Evolutionary conservation across 805 yeast genomes (phyloP).

Genomic region (Candida methanosorbosa): DNA sequence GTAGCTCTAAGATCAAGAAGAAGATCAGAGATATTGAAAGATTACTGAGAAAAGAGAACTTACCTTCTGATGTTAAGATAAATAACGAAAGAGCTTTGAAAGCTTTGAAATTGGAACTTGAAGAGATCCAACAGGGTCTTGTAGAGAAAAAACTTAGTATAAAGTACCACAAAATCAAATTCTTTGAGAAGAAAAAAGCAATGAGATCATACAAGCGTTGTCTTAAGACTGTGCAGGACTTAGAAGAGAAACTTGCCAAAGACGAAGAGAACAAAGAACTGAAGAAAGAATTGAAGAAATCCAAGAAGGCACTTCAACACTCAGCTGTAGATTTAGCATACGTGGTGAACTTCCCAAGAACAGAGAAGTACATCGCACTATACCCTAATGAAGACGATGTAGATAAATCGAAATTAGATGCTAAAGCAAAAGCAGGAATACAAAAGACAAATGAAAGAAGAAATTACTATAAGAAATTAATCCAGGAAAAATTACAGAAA

Average conservation of each 20-base stretch:
- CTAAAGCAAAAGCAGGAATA: conserved; percentile 33
- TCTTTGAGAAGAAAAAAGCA: conserved; percentile 86
- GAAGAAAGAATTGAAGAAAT: conserved; percentile 23
- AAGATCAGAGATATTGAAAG: conserved; percentile 83
- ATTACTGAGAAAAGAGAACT: conserved; percentile 49
- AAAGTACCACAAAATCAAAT: conserved; percentile 88
- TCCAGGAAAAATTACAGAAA: conserved; percentile 42
- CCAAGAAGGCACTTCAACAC: conserved; percentile 43
- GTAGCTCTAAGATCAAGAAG: conserved; percentile 55
- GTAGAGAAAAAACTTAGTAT: conserved; percentile 39
- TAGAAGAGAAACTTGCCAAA: no score
- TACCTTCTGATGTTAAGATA: conserved; percentile 46
- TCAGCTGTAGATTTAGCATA: conserved; percentile 67
- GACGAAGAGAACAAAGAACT: conserved; percentile 15
- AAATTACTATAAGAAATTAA: conserved; percentile 38
- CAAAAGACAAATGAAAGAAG: conserved; percentile 34
- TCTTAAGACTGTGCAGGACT: conserved; percentile 5
- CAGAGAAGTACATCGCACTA: conserved; percentile 70
- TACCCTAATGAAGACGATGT: conserved; percentile 40
- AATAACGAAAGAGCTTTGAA: conserved; percentile 39
- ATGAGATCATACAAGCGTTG: conserved; percentile 49
- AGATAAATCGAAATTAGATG: conserved; percentile 21
- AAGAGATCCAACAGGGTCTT: conserved; percentile 28
- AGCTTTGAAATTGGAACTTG: conserved; percentile 38
- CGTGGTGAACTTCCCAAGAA: conserved; percentile 67